Percentiles rank a stretch among this genome's conserved stretches.
Conservation (phyloP, 1,284 basidiomycete genomes). For the Ustilago sp. region DNA sequence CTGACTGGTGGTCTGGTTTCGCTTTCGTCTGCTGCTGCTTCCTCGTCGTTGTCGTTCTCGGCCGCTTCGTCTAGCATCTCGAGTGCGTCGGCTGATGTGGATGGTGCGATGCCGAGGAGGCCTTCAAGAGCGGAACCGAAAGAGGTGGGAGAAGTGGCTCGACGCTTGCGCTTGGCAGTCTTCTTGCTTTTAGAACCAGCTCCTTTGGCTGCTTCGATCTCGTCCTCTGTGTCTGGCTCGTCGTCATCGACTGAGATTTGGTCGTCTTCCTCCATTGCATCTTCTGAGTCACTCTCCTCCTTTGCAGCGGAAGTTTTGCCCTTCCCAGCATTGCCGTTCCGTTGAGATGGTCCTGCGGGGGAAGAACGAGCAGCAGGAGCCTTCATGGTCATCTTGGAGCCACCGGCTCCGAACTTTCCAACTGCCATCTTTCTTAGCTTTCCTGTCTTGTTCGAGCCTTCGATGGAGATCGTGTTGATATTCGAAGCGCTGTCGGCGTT, state of each 20-base stretch:
- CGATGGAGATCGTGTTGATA: too few species aligned
- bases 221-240: conserved; percentile 56
- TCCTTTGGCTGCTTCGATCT: conserved; percentile 58
- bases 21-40: conserved; percentile 11
- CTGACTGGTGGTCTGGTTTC: not conserved
- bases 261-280: conserved; percentile 32
- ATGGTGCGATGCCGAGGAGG: conserved; percentile 53
- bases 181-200: conserved; percentile 56
- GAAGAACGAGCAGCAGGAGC: conserved; percentile 12
- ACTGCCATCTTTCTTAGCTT: conserved; percentile 27
- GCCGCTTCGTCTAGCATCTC: conserved; percentile 19
- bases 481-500: too few species aligned
- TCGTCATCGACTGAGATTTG: conserved; percentile 34
- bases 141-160: conserved; percentile 62
- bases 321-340: conserved; percentile 11
- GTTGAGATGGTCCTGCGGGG: conserved; percentile 22
- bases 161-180: conserved; percentile 64
- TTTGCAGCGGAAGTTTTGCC: conserved; percentile 17
- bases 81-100: conserved; percentile 24
- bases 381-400: conserved; percentile 54
- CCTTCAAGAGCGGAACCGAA: conserved; percentile 62
- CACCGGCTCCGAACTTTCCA: conserved; percentile 30
- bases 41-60: conserved; percentile 4
- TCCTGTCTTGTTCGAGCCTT: not conserved
- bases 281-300: conserved; percentile 24